Base-by-base conservation (phyloP, 2,329 filamentous ascomycete species). In the Epichloe coenophiala region DNA sequence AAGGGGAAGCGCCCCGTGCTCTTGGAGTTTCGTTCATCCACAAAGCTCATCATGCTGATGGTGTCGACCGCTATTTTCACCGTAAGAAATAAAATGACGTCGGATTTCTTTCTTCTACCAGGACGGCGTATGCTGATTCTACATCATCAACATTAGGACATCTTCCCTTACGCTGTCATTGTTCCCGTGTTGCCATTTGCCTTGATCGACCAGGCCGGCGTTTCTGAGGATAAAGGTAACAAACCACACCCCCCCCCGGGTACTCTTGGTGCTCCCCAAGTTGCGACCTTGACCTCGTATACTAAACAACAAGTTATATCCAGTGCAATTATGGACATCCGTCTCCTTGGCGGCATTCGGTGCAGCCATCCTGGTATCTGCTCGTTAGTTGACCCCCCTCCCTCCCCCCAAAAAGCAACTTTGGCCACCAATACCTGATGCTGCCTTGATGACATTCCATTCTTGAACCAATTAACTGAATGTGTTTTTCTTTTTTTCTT, bases 261-360 rank as follows among this genome's bases (percentile, higher is more conserved):
- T n/a, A 13, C 2, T 21, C 27, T 12, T n/a, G 33, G n/a, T n/a
- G 31, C 27, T 39, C 21, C 12, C 33, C 21, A 27, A 2, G 15
- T 45, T 21, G 44, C n/a, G 13, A 35, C 13, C 17, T 45, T 15
- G 13, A 35, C 8, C 17, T 45, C 4, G 9, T 39, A 47, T 33
- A 27, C 15, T 38, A 8, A 31, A 31, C 7, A 47, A 38, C 12
- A 12, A 7, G 35, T 3, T 5, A 13, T 23, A 23, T 12, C 12
- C 21, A 59, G 61, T 65, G 41, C 64, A 67, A 51, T 61, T 63
- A 42, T 67, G 64, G 64, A 58, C 65, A n/a, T 65, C 64, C 8
- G 58, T 67, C 50, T 64, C 64, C n/a, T 56, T 67, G 47, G 63
- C 64, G 5, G 60, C 65, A 12, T 66, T 60, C 52, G 64, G 61